phyloP scores from a whole-genome alignment of 2,329 filamentous ascomycete species.

The Cephalotrichum gorgonifer region DNA sequence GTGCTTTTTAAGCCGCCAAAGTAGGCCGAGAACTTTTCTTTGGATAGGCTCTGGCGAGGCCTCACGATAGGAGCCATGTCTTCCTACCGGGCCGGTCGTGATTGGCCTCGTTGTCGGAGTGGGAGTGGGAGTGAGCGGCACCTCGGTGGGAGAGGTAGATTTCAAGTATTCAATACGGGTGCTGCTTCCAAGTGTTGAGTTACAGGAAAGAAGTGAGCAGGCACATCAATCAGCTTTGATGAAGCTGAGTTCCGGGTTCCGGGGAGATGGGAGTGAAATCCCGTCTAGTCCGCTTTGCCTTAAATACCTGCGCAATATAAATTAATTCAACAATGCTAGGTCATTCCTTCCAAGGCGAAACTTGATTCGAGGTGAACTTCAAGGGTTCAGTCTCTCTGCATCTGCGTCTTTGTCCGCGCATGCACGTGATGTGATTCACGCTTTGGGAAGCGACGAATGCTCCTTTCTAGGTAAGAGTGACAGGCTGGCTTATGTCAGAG shows the following conservation, averaged over 20 bases:
- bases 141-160: too few relatives aligned
- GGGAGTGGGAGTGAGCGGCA: too few relatives aligned
- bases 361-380: too few relatives aligned
- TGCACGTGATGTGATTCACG: too few relatives aligned
- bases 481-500: too few relatives aligned
- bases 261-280: neutral
- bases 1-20: constrained; percentile 62
- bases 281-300: neutral
- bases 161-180: too few relatives aligned
- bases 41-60: constrained; percentile 47
- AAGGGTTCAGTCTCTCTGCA: too few relatives aligned
- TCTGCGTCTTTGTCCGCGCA: too few relatives aligned
- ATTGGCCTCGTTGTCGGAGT: neutral
- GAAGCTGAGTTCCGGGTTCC: neutral
- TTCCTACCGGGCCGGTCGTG: neutral
- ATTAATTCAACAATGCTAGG: too few relatives aligned
- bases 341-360: neutral
- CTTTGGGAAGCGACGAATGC: too few relatives aligned
- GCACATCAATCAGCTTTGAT: neutral
- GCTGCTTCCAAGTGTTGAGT: too few relatives aligned
- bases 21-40: constrained; percentile 56
- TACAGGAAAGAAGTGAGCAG: neutral
- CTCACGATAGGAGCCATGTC: constrained; percentile 29
- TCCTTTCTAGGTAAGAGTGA: too few relatives aligned
- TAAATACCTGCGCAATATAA: neutral